These are phyloP conservation scores for Solidago caesia DNA, from an alignment of 129 eudicot species.

Conservation along the genomic window DNA sequence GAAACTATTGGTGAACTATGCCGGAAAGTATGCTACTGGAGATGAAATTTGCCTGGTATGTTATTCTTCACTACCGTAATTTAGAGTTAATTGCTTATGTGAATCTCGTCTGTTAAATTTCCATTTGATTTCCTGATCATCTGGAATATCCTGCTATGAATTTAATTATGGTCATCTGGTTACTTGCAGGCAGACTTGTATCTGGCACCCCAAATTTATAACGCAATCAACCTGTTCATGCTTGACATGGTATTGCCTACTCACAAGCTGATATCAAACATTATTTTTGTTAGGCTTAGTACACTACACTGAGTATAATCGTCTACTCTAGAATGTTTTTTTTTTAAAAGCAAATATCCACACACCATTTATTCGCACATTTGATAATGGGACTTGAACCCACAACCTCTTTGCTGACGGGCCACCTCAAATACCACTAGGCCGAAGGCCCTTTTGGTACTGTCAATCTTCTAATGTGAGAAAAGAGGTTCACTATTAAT, in stretches of 20 bases:
- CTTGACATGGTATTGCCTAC: constrained; percentile 4
- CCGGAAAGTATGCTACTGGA: constrained; percentile 89
- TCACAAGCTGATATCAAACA: neutral
- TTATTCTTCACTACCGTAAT: constrained; percentile 13
- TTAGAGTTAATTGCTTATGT: neutral
- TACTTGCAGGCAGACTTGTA: constrained; percentile 72
- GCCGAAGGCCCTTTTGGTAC: neutral
- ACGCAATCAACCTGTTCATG: constrained; percentile 55
- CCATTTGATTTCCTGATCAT: constrained; percentile 4
- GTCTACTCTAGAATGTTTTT: neutral
- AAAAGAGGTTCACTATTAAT: neutral
- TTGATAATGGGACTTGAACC: neutral
- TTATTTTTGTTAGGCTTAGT: constrained; percentile 6
- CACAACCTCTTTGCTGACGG: neutral
- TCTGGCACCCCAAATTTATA: constrained; percentile 80
- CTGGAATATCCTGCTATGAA: neutral
- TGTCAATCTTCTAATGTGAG: constrained; percentile 1
- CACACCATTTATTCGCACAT: no score
- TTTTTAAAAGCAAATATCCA: neutral
- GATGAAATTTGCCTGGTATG: constrained; percentile 77
- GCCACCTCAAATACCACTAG: neutral
- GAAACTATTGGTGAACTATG: constrained; percentile 57
- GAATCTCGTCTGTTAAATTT: neutral
- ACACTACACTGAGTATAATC: neutral
- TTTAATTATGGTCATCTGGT: constrained; percentile 6